Percentiles rank a stretch among this genome's conserved stretches.
These are phyloP conservation scores for Corchorus olitorius DNA, from an alignment of 345 rosid genomes.

Conservation along the genomic window DNA sequence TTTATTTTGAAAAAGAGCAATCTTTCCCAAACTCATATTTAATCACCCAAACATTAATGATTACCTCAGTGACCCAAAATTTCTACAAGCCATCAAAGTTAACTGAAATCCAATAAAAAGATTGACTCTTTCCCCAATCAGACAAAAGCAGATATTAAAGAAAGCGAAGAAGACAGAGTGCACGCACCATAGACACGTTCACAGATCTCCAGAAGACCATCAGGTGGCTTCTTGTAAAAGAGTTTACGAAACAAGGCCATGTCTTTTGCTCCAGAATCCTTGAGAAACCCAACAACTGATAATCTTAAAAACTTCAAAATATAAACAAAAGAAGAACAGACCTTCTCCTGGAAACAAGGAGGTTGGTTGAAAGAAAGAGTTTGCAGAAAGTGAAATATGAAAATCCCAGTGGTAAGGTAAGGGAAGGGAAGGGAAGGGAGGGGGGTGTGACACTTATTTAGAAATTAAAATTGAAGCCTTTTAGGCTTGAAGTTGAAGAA, in stretches of 20 bases:
- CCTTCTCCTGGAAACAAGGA: conserved; percentile 3
- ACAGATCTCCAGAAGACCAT: conserved; percentile 90
- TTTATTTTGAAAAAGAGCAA: background rate
- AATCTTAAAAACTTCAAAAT: conserved; percentile 11
- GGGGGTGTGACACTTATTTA: background rate
- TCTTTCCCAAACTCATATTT: background rate
- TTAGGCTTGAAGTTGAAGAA: conserved; percentile 11
- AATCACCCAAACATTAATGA: conserved; percentile 4
- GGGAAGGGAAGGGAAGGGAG: too few relatives aligned
- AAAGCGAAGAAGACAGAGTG: conserved; percentile 22
- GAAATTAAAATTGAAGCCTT: background rate
- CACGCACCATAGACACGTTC: conserved; percentile 79
- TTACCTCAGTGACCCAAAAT: background rate
- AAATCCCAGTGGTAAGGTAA: background rate
- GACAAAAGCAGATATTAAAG: background rate
- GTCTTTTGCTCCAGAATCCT: conserved; percentile 13
- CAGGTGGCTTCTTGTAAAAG: conserved; percentile 86
- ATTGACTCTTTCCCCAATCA: conserved; percentile 3
- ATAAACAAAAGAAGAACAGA: background rate
- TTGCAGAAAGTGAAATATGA: background rate
- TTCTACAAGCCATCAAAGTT: background rate
- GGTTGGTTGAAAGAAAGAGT: conserved; percentile 2
- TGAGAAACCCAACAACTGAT: background rate
- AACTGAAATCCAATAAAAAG: background rate
- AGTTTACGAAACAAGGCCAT: conserved; percentile 90